phyloP scores from a whole-genome alignment of 352 stramenopile genomes.

The Elongisporangium undulatum region DNA sequence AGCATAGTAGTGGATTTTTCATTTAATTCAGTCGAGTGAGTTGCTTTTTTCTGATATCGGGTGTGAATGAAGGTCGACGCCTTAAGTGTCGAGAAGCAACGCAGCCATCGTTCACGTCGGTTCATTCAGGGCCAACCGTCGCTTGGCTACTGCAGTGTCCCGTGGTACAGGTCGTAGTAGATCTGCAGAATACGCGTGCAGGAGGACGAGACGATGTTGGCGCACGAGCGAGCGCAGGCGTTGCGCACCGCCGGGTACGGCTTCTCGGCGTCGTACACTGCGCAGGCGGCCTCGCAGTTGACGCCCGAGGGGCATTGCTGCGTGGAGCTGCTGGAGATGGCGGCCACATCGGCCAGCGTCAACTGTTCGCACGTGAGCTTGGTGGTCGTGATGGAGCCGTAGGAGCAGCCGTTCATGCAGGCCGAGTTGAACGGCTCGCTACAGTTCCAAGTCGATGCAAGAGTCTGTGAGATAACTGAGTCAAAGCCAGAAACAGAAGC shows the following conservation, averaged over 20 bases:
- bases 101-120: too few species aligned
- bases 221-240: slow-evolving; percentile 49
- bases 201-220: slow-evolving; percentile 53
- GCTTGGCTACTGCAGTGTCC: slow-evolving; percentile 15
- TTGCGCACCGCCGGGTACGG: slow-evolving; percentile 43
- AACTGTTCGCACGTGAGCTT: slow-evolving; percentile 58
- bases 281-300: slow-evolving; percentile 53
- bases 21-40: not conserved
- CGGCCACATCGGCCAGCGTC: slow-evolving; percentile 13
- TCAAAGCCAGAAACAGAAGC: not conserved
- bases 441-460: not conserved
- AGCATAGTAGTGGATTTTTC: not conserved
- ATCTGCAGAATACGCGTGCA: slow-evolving; percentile 67
- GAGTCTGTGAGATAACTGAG: not conserved
- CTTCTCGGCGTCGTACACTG: slow-evolving; percentile 49
- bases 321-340: slow-evolving; percentile 12
- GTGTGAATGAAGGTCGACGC: not conserved
- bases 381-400: slow-evolving; percentile 64
- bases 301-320: slow-evolving; percentile 49
- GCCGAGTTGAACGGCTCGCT: slow-evolving; percentile 56
- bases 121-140: not conserved
- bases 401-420: slow-evolving; percentile 77
- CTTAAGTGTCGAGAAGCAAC: not conserved
- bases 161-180: slow-evolving; percentile 43
- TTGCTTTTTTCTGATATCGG: not conserved